phyloP scores from a whole-genome alignment of 2,329 filamentous ascomycete species.

The Aspergillus sp. region DNA sequence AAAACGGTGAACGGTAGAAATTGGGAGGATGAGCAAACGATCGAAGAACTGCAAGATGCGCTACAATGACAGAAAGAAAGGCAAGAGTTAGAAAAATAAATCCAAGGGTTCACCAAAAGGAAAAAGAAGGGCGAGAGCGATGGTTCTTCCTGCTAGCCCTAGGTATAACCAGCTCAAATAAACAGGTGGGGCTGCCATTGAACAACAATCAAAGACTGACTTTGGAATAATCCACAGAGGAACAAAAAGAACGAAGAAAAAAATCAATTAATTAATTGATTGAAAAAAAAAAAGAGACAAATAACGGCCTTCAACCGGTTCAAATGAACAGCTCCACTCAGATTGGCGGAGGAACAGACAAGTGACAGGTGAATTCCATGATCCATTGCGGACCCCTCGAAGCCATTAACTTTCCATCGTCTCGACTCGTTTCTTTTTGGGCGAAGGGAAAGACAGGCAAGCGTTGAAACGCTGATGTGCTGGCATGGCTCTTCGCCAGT shows the following conservation, averaged over 20 bases:
- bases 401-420: conserved; percentile 16
- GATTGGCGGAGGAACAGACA: conserved; percentile 9
- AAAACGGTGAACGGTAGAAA: conserved; percentile 7
- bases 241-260: conserved; percentile 3
- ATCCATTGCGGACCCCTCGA: conserved; percentile 17
- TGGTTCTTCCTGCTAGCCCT: conserved; percentile 18
- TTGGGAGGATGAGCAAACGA: conserved; percentile 14
- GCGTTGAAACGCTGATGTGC: conserved; percentile 63
- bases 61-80: conserved; percentile 10
- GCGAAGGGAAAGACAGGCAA: conserved; percentile 14
- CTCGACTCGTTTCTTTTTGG: conserved; percentile 17
- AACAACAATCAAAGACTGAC: conserved; percentile 10
- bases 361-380: conserved; percentile 13
- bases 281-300: conserved; percentile 7
- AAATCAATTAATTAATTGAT: not conserved
- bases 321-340: conserved; percentile 19
- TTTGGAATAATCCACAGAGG: conserved; percentile 8
- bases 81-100: not conserved
- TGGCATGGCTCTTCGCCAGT: conserved; percentile 86
- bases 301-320: conserved; percentile 18
- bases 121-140: conserved; percentile 12
- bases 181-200: conserved; percentile 32
- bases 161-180: conserved; percentile 30
- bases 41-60: conserved; percentile 11
- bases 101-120: not conserved